Evolutionary conservation across 1,284 basidiomycete genomes (phyloP), one percentile per base, ranked within the genome.

Genomic region (Psilocybe mexicana): DNA sequence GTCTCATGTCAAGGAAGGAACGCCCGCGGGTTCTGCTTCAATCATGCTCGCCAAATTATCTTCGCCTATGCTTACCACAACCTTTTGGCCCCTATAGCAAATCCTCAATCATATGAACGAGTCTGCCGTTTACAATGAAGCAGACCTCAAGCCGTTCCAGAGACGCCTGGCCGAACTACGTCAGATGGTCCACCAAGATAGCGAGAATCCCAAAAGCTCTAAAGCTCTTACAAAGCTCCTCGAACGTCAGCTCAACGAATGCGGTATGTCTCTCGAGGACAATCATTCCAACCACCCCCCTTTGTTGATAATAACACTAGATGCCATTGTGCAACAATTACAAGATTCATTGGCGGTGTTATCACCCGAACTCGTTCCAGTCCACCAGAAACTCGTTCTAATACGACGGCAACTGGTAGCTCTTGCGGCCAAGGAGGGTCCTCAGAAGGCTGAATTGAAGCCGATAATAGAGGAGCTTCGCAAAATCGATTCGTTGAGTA

Each of bases 71-170:
- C 55, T 52, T 46, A 56, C 43, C 43, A 51, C n/a, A 56, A 18
- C 3, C 40, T 44, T 47, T 36, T 38, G 46, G 6, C 43, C 53
- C 33, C 18, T 50, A 54, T 76, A 96, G 94, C 92, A 95, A 94
- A 90, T 96, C 43, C 82, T 97, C 50, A 87, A 87, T 68, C 92
- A 95, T 70, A 92, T 96, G 89, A 91, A 94, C 72, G 95, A 98
- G 72, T 94, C 92, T 0, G 91, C 91, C 6, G 87, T 94, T 40
- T 98, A 96, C 74, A 97, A 93, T 62, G 93, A 95, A 70, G 78
- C 87, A 30, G 93, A 96, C 74, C 85, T 97, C 43, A 81, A 81
- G 25, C 93, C 95, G 2, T 97, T 96, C 75, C 84, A 89, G 59
- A 83, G 83, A 62, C 86, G 95, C 58, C 75, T 97, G 55, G 77